Conservation (phyloP, 2,329 filamentous ascomycete genomes). For the Xylaria digitata region DNA sequence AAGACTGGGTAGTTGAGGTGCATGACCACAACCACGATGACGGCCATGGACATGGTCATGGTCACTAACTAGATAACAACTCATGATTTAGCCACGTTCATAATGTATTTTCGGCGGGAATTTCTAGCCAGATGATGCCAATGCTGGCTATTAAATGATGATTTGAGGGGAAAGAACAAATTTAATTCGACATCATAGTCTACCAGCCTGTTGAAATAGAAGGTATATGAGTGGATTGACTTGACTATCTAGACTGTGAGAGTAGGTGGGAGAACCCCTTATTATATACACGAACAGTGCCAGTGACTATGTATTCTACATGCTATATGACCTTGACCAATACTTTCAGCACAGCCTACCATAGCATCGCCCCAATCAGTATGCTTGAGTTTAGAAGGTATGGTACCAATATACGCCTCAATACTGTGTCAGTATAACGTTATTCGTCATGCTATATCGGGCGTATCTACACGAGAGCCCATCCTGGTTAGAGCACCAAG, state of each 20-base stretch:
- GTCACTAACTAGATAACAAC: not conserved
- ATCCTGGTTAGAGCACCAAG: no score
- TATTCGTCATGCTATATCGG: not conserved
- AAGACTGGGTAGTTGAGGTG: conserved; percentile 49
- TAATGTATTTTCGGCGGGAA: not conserved
- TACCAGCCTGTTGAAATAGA: no score
- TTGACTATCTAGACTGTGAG: no score
- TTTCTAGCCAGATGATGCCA: not conserved
- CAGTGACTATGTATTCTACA: no score
- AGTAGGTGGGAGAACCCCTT: no score
- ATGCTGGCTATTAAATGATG: not conserved
- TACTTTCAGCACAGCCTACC: no score
- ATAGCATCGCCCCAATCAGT: not conserved
- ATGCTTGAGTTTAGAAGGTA: not conserved
- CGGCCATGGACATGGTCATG: not conserved
- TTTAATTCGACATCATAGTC: no score
- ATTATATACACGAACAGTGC: no score
- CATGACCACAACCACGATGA: conserved; percentile 47
- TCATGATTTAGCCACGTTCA: not conserved
- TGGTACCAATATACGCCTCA: not conserved
- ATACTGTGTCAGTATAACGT: not conserved
- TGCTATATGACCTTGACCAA: no score
- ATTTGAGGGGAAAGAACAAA: not conserved
- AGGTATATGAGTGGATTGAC: no score
- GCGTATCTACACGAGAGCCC: not conserved